Conservation (phyloP, 208 protist species). For the Trypanosoma cruzi region DNA sequence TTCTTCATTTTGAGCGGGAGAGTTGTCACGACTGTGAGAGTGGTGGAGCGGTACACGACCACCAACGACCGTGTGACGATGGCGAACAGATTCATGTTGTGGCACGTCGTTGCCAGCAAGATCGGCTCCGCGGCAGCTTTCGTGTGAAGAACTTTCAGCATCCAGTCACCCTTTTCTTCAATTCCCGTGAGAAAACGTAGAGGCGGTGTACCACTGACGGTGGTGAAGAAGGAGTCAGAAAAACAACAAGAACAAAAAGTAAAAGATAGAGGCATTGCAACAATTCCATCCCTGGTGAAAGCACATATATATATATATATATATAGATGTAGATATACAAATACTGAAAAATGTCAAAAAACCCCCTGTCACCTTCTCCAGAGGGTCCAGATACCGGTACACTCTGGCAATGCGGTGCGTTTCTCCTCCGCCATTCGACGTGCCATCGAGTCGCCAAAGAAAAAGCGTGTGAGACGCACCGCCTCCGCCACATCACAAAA, state of each 20-base stretch:
- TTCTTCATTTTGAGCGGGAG: conserved; percentile 33
- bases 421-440: conserved; percentile 13
- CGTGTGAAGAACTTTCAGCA: conserved; percentile 80
- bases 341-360: neutral
- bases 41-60: conserved; percentile 79
- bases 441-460: conserved; percentile 66
- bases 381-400: conserved; percentile 80
- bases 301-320: neutral
- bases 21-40: conserved; percentile 59
- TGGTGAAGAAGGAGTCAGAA: neutral
- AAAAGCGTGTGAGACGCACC: conserved; percentile 67
- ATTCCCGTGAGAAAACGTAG: neutral
- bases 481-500: conserved; percentile 60
- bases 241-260: conserved; percentile 2
- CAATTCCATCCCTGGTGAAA: neutral
- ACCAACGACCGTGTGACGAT: conserved; percentile 59
- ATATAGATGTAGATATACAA: neutral
- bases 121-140: conserved; percentile 66
- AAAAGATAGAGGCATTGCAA: neutral
- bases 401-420: conserved; percentile 58
- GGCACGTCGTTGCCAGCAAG: conserved; percentile 72
- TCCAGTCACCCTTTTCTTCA: conserved; percentile 3
- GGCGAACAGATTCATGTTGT: conserved; percentile 75
- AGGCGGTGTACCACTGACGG: neutral
- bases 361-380: conserved; percentile 28